Evolutionary conservation across 1,284 basidiomycete species (phyloP).

Genomic region (Singerocomus rubriflavus): DNA sequence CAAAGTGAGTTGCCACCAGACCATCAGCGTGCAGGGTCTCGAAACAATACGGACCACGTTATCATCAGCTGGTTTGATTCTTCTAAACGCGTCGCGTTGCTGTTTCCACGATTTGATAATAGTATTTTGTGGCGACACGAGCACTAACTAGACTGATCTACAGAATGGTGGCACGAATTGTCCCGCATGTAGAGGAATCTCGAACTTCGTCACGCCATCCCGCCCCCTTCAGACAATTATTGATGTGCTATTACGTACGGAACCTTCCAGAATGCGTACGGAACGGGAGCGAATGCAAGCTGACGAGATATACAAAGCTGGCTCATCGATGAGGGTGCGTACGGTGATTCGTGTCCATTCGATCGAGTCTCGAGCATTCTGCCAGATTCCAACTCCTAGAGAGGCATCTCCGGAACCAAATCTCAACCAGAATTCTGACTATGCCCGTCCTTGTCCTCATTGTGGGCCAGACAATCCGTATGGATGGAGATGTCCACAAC

Average conservation of each 20-base stretch:
- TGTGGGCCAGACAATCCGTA: constrained; percentile 62
- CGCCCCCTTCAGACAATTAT: constrained; percentile 66
- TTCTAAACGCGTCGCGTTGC: background rate
- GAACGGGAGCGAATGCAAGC: constrained; percentile 69
- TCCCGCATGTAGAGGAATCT: constrained; percentile 66
- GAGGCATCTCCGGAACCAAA: constrained; percentile 73
- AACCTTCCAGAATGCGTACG: constrained; percentile 60
- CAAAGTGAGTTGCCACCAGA: constrained; percentile 51
- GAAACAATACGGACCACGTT: background rate
- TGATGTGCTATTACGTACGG: constrained; percentile 61
- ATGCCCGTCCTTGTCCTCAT: constrained; percentile 71
- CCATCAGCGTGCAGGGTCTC: constrained; percentile 1
- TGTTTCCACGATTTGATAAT: background rate
- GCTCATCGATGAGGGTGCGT: constrained; percentile 66
- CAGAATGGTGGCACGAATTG: constrained; percentile 80
- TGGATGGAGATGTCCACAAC: constrained; percentile 71
- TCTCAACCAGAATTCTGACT: constrained; percentile 57
- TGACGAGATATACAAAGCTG: constrained; percentile 67
- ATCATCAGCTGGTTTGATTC: background rate
- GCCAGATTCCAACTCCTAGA: constrained; percentile 67
- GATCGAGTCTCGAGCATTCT: background rate
- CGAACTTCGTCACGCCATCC: constrained; percentile 65
- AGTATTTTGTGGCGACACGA: background rate
- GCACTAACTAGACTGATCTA: constrained; percentile 13
- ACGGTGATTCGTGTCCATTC: background rate